Percentiles rank a stretch among this genome's conserved stretches.
Evolutionary conservation across 1,284 basidiomycete species (phyloP).

Genomic region (Porodaedalea pini): DNA sequence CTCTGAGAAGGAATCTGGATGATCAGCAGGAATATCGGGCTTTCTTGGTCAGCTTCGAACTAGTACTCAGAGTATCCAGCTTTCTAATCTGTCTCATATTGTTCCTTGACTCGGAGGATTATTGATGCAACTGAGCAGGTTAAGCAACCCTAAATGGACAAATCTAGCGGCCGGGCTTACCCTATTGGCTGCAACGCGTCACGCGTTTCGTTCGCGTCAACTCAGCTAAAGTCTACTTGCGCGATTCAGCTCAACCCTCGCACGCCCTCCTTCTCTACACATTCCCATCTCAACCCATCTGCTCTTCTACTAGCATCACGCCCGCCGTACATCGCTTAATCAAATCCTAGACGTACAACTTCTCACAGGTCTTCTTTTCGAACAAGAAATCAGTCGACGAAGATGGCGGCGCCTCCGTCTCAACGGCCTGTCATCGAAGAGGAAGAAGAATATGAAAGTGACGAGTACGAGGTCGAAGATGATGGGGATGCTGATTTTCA

Average conservation of each 20-base stretch:
- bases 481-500: constrained; percentile 10
- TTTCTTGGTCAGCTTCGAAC: too few relatives aligned
- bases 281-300: not conserved
- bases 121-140: not conserved
- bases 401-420: constrained; percentile 11
- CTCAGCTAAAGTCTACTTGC: too few relatives aligned
- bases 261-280: constrained; percentile 1
- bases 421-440: constrained; percentile 10
- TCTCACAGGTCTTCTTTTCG: not conserved
- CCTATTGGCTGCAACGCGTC: constrained; percentile 3
- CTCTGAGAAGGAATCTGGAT: too few relatives aligned
- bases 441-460: constrained; percentile 18
- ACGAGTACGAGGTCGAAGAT: constrained; percentile 21
- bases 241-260: not conserved
- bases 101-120: too few relatives aligned
- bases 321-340: not conserved
- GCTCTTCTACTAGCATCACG: not conserved
- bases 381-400: not conserved
- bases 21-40: too few relatives aligned
- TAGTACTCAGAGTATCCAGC: too few relatives aligned
- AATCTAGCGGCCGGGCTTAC: not conserved
- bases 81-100: too few relatives aligned
- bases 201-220: not conserved
- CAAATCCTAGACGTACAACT: not conserved
- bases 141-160: not conserved